Evolutionary conservation across 2,329 filamentous ascomycete species (phyloP), one percentile per base, ranked within the genome.

Genomic region (Alternaria arborescens): DNA sequence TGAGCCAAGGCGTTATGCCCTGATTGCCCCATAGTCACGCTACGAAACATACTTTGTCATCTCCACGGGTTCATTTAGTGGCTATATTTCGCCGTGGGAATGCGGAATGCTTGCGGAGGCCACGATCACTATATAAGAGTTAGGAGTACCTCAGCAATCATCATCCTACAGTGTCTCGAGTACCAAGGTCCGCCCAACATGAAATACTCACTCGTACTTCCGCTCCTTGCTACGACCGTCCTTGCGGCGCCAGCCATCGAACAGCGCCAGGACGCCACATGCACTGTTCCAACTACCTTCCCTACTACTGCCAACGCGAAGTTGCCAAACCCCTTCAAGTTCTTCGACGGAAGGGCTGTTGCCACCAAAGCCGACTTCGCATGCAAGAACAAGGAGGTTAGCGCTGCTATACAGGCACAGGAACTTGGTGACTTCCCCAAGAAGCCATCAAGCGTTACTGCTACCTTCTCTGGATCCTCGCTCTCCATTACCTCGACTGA

Each of bases 371-470:
- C 68, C 1, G 71, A 79, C 36, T 79, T 75, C 54, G 65, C 64
- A 20, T 80, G 77, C 62, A 77, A 75, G 61, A 77, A 78, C 58
- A 67, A 73, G 55, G 77, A 80, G 58, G 71, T 80, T 14, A 71
- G 62, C 60, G 76, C 72, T 41, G 73, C 68, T 44, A 59, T 80
- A 8, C 77, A 79, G 66, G 68, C 67, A 12, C 77, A 77, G 50
- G 78, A 80, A 61, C 69, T 80, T 36, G 78, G 78, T 40, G 69
- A 69, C 28, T 76, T 78, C 40, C 78, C 78, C n/a, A 68, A 73
- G 12, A 77, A 75, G 63, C 76, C 78, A 46, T 67, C 69, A 4
- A 69, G 68, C 1, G 70, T 79, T 44, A 74, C 72, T 48, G 73
- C 74, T 12, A 73, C 75, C 5, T 62, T 71, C 43, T 76, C 76